Conservation (phyloP, 2,329 filamentous ascomycete species). For the Xylaria sp. region DNA sequence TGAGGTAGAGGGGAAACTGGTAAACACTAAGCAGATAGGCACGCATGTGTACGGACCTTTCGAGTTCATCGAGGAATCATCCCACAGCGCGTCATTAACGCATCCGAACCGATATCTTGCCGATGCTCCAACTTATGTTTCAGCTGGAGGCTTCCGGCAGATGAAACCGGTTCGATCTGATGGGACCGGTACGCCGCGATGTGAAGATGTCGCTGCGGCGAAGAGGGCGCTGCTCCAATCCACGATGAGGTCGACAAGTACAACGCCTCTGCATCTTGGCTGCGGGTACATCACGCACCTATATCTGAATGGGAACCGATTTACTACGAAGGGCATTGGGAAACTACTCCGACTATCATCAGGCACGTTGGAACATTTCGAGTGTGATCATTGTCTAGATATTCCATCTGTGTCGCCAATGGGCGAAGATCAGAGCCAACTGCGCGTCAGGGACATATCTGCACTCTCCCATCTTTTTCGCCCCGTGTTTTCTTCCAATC, state of each 20-base stretch:
- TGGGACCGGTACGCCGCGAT: slow-evolving; percentile 30
- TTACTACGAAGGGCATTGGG: slow-evolving; percentile 42
- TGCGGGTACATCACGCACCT: slow-evolving; percentile 48
- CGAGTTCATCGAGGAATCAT: slow-evolving; percentile 44
- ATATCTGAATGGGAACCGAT: slow-evolving; percentile 44
- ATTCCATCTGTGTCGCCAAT: slow-evolving; percentile 9
- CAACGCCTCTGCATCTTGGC: slow-evolving; percentile 23
- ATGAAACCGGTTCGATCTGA: slow-evolving; percentile 33
- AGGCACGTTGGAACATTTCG: slow-evolving; percentile 48
- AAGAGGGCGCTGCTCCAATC: slow-evolving; percentile 30
- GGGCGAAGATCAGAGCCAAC: slow-evolving; percentile 27
- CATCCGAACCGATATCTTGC: slow-evolving; percentile 45
- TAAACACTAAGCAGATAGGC: slow-evolving; percentile 26
- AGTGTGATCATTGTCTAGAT: slow-evolving; percentile 43
- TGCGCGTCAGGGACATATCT: slow-evolving; percentile 40
- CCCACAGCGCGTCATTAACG: slow-evolving; percentile 39
- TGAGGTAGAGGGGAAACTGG: slow-evolving; percentile 43
- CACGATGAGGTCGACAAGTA: slow-evolving; percentile 10
- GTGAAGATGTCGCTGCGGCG: slow-evolving; percentile 33
- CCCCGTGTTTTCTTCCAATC: slow-evolving; percentile 48
- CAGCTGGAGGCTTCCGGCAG: slow-evolving; percentile 22
- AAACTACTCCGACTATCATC: slow-evolving; percentile 39
- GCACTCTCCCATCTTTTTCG: slow-evolving; percentile 45
- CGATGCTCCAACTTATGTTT: slow-evolving; percentile 43
- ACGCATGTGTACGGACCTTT: slow-evolving; percentile 38